phyloP scores from a whole-genome alignment of 108 stramenopile genomes.

The Fragilaria radians region DNA sequence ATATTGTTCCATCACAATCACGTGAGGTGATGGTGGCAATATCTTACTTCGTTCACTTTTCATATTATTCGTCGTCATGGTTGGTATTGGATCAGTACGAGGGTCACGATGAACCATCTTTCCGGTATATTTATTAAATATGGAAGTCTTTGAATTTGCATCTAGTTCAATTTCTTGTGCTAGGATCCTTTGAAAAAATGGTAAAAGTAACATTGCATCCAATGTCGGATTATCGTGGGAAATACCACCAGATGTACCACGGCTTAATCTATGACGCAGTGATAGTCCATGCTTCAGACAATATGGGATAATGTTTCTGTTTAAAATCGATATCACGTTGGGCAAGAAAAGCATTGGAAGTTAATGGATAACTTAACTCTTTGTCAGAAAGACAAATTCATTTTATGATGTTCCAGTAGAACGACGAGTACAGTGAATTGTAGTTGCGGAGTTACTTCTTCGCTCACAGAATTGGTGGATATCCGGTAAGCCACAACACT shows the following conservation, averaged over 20 bases:
- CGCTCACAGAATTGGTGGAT: no score
- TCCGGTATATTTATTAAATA: constrained; percentile 31
- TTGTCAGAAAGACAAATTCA: no score
- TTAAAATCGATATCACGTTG: constrained; percentile 5
- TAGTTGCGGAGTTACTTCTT: no score
- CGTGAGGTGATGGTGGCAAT: no score
- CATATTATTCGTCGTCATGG: constrained; percentile 12
- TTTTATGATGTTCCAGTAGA: no score
- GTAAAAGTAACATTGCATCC: constrained; percentile 14
- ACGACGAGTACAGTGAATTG: no score
- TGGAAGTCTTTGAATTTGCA: background rate
- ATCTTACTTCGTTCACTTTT: no score
- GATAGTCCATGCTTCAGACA: constrained; percentile 16
- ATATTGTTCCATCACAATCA: constrained; percentile 27
- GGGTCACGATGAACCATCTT: constrained; percentile 21
- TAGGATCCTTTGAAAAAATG: constrained; percentile 13
- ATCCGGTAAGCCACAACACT: no score
- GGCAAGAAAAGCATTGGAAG: no score
- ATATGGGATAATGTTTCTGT: constrained; percentile 5
- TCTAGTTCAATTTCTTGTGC: constrained; percentile 14
- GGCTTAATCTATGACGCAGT: constrained; percentile 9
- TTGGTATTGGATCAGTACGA: constrained; percentile 16
- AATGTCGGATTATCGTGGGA: constrained; percentile 10
- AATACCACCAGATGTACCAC: constrained; percentile 10
- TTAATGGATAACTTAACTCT: no score